Evolutionary conservation across 2,329 filamentous ascomycete species (phyloP).

Genomic region (Helotiales sp.): DNA sequence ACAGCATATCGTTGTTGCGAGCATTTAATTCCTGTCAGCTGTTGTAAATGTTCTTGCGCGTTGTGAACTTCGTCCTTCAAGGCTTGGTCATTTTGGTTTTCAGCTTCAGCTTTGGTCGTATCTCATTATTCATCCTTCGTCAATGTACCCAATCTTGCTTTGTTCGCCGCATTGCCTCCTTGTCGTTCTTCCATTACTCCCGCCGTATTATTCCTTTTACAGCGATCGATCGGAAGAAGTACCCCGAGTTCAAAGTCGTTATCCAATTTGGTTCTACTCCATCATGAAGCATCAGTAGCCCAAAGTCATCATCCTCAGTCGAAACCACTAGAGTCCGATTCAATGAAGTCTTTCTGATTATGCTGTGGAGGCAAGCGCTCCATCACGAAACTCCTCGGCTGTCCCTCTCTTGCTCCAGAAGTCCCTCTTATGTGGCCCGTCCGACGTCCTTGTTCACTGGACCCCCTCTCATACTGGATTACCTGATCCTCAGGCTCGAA

Average conservation of each 20-base stretch:
- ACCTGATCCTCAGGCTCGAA: constrained; percentile 8
- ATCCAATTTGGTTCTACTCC: background rate
- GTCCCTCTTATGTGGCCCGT: background rate
- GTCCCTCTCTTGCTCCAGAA: too few species aligned
- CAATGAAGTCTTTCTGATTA: constrained; percentile 5
- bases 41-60: too few species aligned
- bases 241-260: constrained; percentile 3
- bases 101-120: too few species aligned
- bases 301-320: too few species aligned
- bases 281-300: constrained; percentile 4
- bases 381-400: constrained; percentile 14
- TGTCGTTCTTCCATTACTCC: background rate
- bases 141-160: too few species aligned
- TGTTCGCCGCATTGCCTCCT: too few species aligned
- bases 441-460: background rate
- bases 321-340: constrained; percentile 11
- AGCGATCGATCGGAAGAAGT: background rate
- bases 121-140: too few species aligned
- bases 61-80: too few species aligned
- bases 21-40: too few species aligned
- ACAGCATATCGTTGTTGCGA: too few species aligned
- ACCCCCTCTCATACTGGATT: constrained; percentile 8
- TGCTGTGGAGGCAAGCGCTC: background rate
- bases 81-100: too few species aligned
- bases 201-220: background rate